Evolutionary conservation across 495 filamentous ascomycete species (phyloP).

Genomic region (Aspergillus haitiensis): DNA sequence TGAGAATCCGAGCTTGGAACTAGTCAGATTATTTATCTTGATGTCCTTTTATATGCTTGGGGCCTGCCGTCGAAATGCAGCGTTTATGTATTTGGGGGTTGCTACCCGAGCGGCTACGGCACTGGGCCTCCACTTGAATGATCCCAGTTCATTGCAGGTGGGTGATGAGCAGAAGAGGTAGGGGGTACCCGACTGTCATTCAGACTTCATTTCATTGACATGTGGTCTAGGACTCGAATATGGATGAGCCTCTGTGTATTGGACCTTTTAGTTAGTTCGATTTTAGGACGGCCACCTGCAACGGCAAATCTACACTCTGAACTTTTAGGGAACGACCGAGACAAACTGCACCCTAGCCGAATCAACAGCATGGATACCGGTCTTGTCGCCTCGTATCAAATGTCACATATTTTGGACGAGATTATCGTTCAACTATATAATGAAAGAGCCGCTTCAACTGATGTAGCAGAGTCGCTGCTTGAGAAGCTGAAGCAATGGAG

Average conservation of each 20-base stretch:
- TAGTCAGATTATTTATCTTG: slow-evolving; percentile 42
- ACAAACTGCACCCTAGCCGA: slow-evolving; percentile 1
- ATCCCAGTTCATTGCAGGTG: neutral
- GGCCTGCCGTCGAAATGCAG: slow-evolving; percentile 48
- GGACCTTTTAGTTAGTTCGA: slow-evolving; percentile 46
- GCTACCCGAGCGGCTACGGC: slow-evolving; percentile 45
- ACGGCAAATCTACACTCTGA: slow-evolving; percentile 34
- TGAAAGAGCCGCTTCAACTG: slow-evolving; percentile 34
- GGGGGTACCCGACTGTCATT: neutral
- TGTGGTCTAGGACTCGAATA: slow-evolving; percentile 26
- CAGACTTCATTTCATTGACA: neutral
- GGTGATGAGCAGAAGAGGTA: slow-evolving; percentile 29
- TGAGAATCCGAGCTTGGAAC: slow-evolving; percentile 44
- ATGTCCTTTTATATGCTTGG: slow-evolving; percentile 53
- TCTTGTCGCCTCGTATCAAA: slow-evolving; percentile 37
- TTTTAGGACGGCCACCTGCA: slow-evolving; percentile 41
- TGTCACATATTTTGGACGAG: slow-evolving; percentile 39
- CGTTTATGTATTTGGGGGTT: slow-evolving; percentile 52
- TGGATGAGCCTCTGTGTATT: slow-evolving; percentile 50
- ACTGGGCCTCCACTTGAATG: slow-evolving; percentile 39
- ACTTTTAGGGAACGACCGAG: slow-evolving; percentile 10
- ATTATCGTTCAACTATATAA: slow-evolving; percentile 37
- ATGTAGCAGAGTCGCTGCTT: slow-evolving; percentile 38
- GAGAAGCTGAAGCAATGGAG: slow-evolving; percentile 40
- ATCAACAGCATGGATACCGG: slow-evolving; percentile 16